Evolutionary conservation across 371 early-diverging fungal species (phyloP).

Genomic region (Mucor plumbeus): DNA sequence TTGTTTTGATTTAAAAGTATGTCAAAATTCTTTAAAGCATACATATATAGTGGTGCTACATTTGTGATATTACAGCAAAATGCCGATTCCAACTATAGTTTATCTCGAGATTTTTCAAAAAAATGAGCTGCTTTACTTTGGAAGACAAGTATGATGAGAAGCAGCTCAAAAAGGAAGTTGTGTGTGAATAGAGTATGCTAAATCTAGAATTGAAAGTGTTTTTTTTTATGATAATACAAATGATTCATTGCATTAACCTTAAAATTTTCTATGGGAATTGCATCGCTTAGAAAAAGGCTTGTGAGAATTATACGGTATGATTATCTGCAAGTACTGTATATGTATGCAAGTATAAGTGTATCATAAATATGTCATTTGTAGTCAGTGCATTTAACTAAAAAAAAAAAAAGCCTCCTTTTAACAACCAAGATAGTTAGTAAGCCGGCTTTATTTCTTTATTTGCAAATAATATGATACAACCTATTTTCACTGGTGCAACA

Average conservation of each 20-base stretch:
- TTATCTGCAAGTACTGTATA: neutral
- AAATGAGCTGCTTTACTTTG: neutral
- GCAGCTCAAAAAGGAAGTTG: neutral
- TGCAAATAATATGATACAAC: too few species aligned
- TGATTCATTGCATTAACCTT: neutral
- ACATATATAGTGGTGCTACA: too few species aligned
- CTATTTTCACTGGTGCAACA: too few species aligned
- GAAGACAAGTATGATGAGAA: neutral
- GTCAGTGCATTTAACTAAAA: neutral
- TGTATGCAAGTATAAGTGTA: neutral
- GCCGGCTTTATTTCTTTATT: neutral
- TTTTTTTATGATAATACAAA: neutral
- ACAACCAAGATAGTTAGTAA: neutral
- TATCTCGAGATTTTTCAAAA: too few species aligned
- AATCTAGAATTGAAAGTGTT: neutral
- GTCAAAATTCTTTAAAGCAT: too few species aligned
- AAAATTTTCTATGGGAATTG: neutral
- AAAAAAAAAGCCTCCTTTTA: too few species aligned
- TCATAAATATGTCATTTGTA: neutral
- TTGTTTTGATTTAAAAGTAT: too few species aligned
- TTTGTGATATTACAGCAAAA: too few species aligned
- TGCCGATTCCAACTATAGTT: too few species aligned
- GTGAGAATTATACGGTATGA: neutral
- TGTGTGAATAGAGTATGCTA: neutral
- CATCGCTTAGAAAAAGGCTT: neutral